Evolutionary conservation across 257 asterid genomes (phyloP).

Genomic region (Primulina tabacum): DNA sequence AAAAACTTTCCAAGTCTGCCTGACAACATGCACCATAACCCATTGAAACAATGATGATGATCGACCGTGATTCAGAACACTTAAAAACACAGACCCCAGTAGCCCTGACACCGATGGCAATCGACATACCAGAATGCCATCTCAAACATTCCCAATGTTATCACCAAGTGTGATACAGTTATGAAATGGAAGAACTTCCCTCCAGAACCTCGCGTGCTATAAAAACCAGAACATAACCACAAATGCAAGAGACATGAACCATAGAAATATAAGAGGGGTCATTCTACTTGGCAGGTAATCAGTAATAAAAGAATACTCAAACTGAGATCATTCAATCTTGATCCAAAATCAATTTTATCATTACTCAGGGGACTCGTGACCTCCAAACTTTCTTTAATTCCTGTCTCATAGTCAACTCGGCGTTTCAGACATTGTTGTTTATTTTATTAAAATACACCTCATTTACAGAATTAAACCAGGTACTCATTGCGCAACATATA

Average conservation of each 20-base stretch:
- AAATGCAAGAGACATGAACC: constrained; percentile 84
- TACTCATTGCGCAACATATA: no score
- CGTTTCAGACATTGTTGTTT: no score
- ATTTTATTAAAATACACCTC: no score
- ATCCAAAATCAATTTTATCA: no score
- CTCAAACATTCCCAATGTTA: constrained; percentile 89
- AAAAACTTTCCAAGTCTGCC: constrained; percentile 32
- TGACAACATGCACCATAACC: constrained; percentile 84
- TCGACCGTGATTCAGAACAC: constrained; percentile 68
- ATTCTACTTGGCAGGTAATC: constrained; percentile 97
- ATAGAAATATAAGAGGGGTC: constrained; percentile 86
- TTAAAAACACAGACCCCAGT: constrained; percentile 23
- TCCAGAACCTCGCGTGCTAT: constrained; percentile 86
- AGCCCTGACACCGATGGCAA: constrained; percentile 28
- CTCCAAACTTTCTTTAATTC: no score
- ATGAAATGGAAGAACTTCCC: constrained; percentile 82
- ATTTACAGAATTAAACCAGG: no score
- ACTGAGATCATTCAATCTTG: no score
- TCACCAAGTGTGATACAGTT: constrained; percentile 85
- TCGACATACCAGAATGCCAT: constrained; percentile 96
- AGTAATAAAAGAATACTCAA: not conserved
- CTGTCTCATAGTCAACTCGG: no score
- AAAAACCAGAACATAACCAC: constrained; percentile 83
- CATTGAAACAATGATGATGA: constrained; percentile 86
- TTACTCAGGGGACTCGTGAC: no score